Evolutionary conservation across 768 basidiomycete species (phyloP), one percentile per base, ranked within the genome.

Genomic region (Phaeotremella skinneri): DNA sequence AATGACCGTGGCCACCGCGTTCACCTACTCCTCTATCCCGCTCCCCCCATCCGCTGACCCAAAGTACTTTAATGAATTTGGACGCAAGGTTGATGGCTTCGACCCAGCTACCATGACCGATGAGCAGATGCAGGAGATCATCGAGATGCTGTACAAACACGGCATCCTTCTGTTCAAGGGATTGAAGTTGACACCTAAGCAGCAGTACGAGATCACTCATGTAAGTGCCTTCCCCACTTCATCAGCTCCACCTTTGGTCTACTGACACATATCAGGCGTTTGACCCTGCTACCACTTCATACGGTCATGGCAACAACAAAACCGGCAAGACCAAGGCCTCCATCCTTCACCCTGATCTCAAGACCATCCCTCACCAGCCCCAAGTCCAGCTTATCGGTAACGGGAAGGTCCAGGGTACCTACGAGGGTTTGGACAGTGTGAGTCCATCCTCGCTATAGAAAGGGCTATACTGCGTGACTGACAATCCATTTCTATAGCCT

Each of bases 361-460:
- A 91, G 81, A 91, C 89, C 37, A 90, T 94, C 61, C 90, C 91
- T 0, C 83, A 86, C 23, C 85, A 88, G 1, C 89, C 89, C 0
- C 89, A 92, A 71, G 91, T 94, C 1, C 91, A 94, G 74, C 85
- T 93, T 54, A 92, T 93, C 70, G 91, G 91, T 6, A 91, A 92
- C 69, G 91, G 91, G 5, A 83, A 79, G 0, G 86, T 91, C 11
- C 85, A 85, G 68, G 78, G 62, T 4, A 42, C 87, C 72, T 86
- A 91, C 79, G 87, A 90, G 74, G 90, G 90, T 7, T 82, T 91
- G 21, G 84, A 85, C 0, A 82, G 85, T 63, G 77, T 75, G 31
- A 56, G 73, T 63, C 14, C 2, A 37, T 20, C 49, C 17, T 47
- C 32, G 31, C 29, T 14, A 21, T n/a, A n/a, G 39, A 54, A 29